Percentiles rank a stretch among this genome's conserved stretches.
phyloP scores from a whole-genome alignment of 805 yeast species.

The Candida taoyuanica region DNA sequence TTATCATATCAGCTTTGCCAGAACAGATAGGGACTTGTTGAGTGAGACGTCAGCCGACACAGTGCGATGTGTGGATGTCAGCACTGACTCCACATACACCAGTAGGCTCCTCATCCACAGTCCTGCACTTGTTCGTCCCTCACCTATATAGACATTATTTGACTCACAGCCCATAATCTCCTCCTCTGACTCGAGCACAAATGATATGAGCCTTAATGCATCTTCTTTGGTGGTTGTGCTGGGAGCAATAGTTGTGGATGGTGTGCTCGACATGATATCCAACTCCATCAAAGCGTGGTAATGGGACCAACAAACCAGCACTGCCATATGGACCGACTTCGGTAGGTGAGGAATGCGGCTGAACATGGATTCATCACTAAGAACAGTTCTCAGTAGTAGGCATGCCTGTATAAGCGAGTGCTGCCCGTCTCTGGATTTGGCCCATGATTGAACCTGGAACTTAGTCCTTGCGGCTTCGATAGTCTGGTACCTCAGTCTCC shows the following conservation, averaged over 20 bases:
- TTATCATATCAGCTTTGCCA: too few species aligned
- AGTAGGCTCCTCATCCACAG: not conserved
- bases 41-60: not conserved
- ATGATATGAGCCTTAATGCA: constrained; percentile 1
- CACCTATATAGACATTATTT: too few species aligned
- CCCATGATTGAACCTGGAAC: constrained; percentile 23
- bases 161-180: too few species aligned
- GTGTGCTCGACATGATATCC: too few species aligned
- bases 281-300: not conserved
- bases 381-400: constrained; percentile 25
- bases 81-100: not conserved
- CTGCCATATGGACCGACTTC: constrained; percentile 16
- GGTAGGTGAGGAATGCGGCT: constrained; percentile 26
- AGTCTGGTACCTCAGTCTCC: constrained; percentile 14
- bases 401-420: constrained; percentile 27
- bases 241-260: too few species aligned
- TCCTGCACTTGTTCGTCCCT: too few species aligned
- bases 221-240: not conserved
- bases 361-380: constrained; percentile 22
- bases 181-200: not conserved
- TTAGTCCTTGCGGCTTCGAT: constrained; percentile 18
- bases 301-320: constrained; percentile 18
- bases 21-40: too few species aligned
- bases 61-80: not conserved
- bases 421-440: constrained; percentile 26